phyloP scores from a whole-genome alignment of 2,329 filamentous ascomycete species.

The Pyrenophora seminiperda region DNA sequence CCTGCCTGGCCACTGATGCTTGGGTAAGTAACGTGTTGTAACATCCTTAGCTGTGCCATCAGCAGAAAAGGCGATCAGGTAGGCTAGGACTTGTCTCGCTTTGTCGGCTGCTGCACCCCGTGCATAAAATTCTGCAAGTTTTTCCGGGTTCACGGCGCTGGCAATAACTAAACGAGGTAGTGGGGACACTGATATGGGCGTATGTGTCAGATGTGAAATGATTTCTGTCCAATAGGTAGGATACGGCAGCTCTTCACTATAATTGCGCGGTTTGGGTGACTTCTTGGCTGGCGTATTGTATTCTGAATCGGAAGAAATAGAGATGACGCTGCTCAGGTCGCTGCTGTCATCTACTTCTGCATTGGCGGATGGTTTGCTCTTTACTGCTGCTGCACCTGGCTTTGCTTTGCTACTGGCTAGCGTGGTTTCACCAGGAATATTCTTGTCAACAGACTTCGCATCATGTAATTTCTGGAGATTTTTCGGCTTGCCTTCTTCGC shows the following conservation, averaged over 20 bases:
- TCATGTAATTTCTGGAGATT: constrained; percentile 40
- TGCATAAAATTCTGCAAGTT: constrained; percentile 77
- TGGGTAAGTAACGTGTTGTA: constrained; percentile 85
- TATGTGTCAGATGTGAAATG: constrained; percentile 78
- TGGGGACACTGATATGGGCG: constrained; percentile 78
- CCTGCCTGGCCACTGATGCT: constrained; percentile 80
- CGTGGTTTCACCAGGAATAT: background rate
- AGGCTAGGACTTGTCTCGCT: constrained; percentile 86
- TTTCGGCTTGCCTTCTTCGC: constrained; percentile 71
- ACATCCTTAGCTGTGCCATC: constrained; percentile 95
- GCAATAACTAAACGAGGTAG: constrained; percentile 53
- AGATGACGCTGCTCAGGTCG: constrained; percentile 50
- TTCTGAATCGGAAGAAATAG: constrained; percentile 55
- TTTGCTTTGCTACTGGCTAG: constrained; percentile 11
- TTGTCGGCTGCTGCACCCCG: constrained; percentile 82
- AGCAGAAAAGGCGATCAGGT: constrained; percentile 79
- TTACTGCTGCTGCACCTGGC: constrained; percentile 8
- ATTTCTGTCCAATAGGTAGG: constrained; percentile 95
- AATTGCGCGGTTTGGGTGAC: constrained; percentile 54
- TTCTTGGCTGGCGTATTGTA: constrained; percentile 58
- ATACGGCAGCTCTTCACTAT: constrained; percentile 77
- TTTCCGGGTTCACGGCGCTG: constrained; percentile 71
- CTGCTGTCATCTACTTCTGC: constrained; percentile 51
- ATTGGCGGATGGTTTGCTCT: constrained; percentile 7
- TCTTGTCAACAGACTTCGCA: background rate